Base-by-base conservation (phyloP, 2,329 filamentous ascomycete genomes). In the Fusarium verticillioides region DNA sequence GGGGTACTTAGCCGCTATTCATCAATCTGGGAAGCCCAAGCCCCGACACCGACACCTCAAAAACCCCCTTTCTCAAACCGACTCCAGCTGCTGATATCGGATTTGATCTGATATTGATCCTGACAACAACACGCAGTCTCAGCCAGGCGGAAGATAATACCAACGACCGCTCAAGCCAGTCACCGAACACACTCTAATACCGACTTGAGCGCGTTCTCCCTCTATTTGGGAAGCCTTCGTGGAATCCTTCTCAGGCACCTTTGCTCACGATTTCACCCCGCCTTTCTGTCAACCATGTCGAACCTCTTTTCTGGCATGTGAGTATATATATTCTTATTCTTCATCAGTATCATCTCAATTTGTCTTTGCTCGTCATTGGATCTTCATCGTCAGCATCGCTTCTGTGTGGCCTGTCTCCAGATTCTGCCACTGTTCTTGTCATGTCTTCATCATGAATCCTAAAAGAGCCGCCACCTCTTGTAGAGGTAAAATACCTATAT, bases 251-350 rank as follows among this genome's bases (percentile, higher is more conserved):
- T 69, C 60, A 60, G 63, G 42, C 66, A 66, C 58, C 76, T 74
- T 66, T 69, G 73, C 69, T 72, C 72, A 67, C 68, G 39, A 76
- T 73, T 70, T 66, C 76, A 76, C 73, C 75, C 74, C 72, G 66
- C 73, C 73, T 75, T 70, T 73, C 61, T 63, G 60, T 66, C 75
- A 76, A 83, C 77, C 79, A 90, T 89, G 87, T 89, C 88, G 77
- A 89, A 89, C 83, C 83, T 90, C 77, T 89, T 90, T 80, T 89
- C 87, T 78, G 87, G 88, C 82, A 89, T 90, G 88, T 90, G 84
- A 87, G 88, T 88, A 70, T 63, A 70, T 63, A 54, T 73, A 68
- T 72, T 60, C 54, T 26, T 43, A 36, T 66, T 46, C 28, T 42
- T 65, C 47, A 34, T 65, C 47, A 34, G 34, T 53, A 39, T 56